phyloP scores from a whole-genome alignment of 257 asterid species.

The Penstemon eatonii region DNA sequence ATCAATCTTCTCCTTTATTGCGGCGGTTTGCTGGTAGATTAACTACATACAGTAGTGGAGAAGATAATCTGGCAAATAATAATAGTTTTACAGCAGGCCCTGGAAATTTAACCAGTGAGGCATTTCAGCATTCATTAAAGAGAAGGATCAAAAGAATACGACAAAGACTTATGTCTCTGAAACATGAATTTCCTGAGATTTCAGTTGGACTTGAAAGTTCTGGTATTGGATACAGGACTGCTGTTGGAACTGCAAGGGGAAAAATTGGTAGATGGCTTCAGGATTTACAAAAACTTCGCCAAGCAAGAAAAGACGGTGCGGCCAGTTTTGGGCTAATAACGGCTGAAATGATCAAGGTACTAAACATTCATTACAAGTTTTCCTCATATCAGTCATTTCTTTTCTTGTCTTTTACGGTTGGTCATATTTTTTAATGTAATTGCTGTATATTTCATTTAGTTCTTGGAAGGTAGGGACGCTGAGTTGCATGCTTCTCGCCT shows the following conservation, averaged over 20 bases:
- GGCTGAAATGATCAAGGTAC: slow-evolving; percentile 92
- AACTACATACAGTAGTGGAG: slow-evolving; percentile 47
- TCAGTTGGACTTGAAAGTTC: slow-evolving; percentile 68
- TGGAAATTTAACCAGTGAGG: slow-evolving; percentile 45
- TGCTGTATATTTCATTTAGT: slow-evolving; percentile 41
- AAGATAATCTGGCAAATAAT: slow-evolving; percentile 58
- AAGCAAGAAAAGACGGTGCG: slow-evolving; percentile 97
- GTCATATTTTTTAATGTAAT: slow-evolving; percentile 31
- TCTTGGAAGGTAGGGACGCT: slow-evolving; percentile 90
- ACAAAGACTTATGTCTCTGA: slow-evolving; percentile 90
- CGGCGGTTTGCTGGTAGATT: slow-evolving; percentile 67
- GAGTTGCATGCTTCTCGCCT: slow-evolving; percentile 97
- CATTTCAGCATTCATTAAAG: slow-evolving; percentile 67
- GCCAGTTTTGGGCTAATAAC: slow-evolving; percentile 82
- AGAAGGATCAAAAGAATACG: slow-evolving; percentile 84
- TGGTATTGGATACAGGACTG: slow-evolving; percentile 81
- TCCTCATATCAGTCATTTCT: slow-evolving; percentile 4
- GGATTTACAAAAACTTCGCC: slow-evolving; percentile 94
- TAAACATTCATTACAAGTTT: slow-evolving; percentile 12
- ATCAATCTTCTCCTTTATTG: slow-evolving; percentile 92
- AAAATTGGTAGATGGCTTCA: slow-evolving; percentile 92
- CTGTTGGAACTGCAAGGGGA: slow-evolving; percentile 84
- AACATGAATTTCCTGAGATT: slow-evolving; percentile 89
- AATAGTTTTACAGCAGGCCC: slow-evolving; percentile 44
- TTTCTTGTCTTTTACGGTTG: slow-evolving; percentile 21